Evolutionary conservation across 2,329 filamentous ascomycete genomes (phyloP), one percentile per base, ranked within the genome.

Genomic region (Clonostachys sp.): DNA sequence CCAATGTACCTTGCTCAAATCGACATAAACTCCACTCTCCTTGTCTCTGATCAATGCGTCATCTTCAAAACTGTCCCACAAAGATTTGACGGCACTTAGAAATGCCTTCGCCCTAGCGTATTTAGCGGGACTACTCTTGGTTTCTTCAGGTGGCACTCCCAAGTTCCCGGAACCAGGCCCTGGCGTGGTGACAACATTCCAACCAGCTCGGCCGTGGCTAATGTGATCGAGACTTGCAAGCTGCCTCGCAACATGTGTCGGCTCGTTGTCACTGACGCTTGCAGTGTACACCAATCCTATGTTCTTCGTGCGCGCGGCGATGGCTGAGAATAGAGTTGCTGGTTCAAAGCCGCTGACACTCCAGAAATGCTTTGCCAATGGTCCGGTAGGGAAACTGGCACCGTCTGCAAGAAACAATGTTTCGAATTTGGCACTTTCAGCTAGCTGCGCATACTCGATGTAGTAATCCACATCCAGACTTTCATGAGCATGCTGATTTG

Each of bases 51-150:
- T 54, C 46, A 81, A 77, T 0, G 77, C 77, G 53, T 80, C 77
- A 43, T 80, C 77, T 0, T 75, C 76, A 51, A 80, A 78, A 52
- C 69, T 74, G 48, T 78, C 75, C 75, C 75, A 78, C 1, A 78
- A 53, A 3, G 73, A 74, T 0, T 72, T 77, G 1, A 78, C 75
- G 0, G 77, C 72, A 17, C 77, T 72, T 55, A 76, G 76, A 53
- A 78, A 78, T 47, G 77, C 74, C 1, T 73, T 61, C 0, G 75
- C 75, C 1, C 74, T 67, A 53, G 73, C 74, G 52, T 78, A 78
- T 63, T 61, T 45, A 18, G 41, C 41, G 10, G 16, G 18, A 42
- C 41, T 42, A 30, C 33, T n/a, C 18, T 20, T 24, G 5, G 12
- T 42, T 30, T 42, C 41, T 14, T 42, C 41, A 12, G 33, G 41